Conservation (phyloP, 805 yeast genomes). For the Sugiyamaella floridensis region DNA sequence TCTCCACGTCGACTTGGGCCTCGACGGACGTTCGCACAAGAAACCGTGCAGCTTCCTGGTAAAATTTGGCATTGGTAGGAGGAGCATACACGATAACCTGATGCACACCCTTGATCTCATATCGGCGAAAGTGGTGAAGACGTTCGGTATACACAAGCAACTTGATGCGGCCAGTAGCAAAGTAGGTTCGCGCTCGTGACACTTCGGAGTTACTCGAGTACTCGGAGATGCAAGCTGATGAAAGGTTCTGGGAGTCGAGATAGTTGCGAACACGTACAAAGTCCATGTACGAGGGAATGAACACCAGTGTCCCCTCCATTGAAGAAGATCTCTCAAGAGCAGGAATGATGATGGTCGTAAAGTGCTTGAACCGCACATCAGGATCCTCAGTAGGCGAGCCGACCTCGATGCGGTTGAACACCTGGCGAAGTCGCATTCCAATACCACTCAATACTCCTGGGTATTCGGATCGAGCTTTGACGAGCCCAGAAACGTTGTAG, state of each 20-base stretch:
- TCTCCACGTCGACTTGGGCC: slow-evolving; percentile 48
- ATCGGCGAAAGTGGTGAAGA: slow-evolving; percentile 85
- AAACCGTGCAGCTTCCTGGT: slow-evolving; percentile 58
- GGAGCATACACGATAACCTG: slow-evolving; percentile 74
- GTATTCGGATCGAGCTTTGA: slow-evolving; percentile 36
- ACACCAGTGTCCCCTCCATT: slow-evolving; percentile 69
- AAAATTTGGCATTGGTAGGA: slow-evolving; percentile 80
- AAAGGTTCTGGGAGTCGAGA: slow-evolving; percentile 50
- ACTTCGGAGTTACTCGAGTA: slow-evolving; percentile 69
- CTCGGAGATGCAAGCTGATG: slow-evolving; percentile 73
- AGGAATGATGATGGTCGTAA: slow-evolving; percentile 67
- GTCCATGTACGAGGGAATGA: slow-evolving; percentile 82
- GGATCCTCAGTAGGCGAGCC: slow-evolving; percentile 57
- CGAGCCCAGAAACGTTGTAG: slow-evolving; percentile 33
- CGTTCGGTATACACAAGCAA: slow-evolving; percentile 88
- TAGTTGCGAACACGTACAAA: slow-evolving; percentile 71
- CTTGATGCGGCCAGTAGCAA: slow-evolving; percentile 54
- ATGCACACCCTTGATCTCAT: slow-evolving; percentile 76
- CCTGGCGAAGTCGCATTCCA: slow-evolving; percentile 50
- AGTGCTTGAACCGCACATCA: slow-evolving; percentile 73
- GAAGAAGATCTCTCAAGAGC: slow-evolving; percentile 53
- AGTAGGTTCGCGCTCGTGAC: slow-evolving; percentile 62
- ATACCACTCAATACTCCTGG: slow-evolving; percentile 54
- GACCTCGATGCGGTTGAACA: slow-evolving; percentile 62
- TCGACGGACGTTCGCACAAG: slow-evolving; percentile 53